Percentiles rank a stretch among this genome's conserved stretches.
phyloP scores from a whole-genome alignment of 2,329 filamentous ascomycete genomes.

The Ascomycota sp. region DNA sequence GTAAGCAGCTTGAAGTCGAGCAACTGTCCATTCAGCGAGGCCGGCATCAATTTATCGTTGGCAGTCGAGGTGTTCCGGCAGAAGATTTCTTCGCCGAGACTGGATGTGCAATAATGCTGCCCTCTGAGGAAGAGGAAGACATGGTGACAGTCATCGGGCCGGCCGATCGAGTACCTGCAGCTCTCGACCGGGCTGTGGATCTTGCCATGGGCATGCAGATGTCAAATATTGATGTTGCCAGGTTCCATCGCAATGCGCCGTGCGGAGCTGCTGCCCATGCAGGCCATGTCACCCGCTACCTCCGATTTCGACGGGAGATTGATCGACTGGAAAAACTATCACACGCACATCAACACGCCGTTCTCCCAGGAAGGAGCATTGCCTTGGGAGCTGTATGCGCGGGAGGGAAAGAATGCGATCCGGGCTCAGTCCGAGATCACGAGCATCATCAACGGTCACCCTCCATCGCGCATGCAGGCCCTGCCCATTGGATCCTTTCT shows the following conservation, averaged over 20 bases:
- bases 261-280: slow-evolving; percentile 57
- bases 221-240: slow-evolving; percentile 60
- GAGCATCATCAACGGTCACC: slow-evolving; percentile 49
- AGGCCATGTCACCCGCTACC: slow-evolving; percentile 66
- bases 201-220: slow-evolving; percentile 72
- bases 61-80: slow-evolving; percentile 54
- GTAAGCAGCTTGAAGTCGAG: slow-evolving; percentile 51
- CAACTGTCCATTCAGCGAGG: slow-evolving; percentile 66
- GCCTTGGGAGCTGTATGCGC: slow-evolving; percentile 73
- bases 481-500: slow-evolving; percentile 57
- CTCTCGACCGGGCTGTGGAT: slow-evolving; percentile 67
- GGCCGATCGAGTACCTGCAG: slow-evolving; percentile 46
- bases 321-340: slow-evolving; percentile 59
- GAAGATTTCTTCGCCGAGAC: slow-evolving; percentile 80
- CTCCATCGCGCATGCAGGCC: slow-evolving; percentile 45
- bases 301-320: slow-evolving; percentile 61
- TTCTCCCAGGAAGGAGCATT: slow-evolving; percentile 44
- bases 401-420: slow-evolving; percentile 63
- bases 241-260: slow-evolving; percentile 53
- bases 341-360: slow-evolving; percentile 72
- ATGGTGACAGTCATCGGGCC: slow-evolving; percentile 70
- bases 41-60: slow-evolving; percentile 86
- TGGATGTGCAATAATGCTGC: slow-evolving; percentile 71
- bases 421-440: slow-evolving; percentile 55
- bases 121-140: slow-evolving; percentile 56